Conservation (phyloP, 2,329 filamentous ascomycete genomes). For the Periconia sp. region DNA sequence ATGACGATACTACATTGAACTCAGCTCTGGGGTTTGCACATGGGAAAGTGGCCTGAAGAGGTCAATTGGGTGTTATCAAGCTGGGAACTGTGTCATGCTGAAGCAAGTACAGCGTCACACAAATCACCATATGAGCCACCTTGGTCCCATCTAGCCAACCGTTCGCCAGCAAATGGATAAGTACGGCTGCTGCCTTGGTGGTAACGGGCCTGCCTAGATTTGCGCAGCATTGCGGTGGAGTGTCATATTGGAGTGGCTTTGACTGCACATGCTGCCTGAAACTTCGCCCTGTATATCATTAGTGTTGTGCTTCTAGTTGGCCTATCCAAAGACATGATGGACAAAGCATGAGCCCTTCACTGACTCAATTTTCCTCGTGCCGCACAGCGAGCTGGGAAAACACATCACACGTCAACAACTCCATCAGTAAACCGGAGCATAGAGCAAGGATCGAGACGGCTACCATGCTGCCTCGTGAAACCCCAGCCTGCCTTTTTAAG, state of each 20-base stretch:
- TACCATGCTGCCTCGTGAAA: not conserved
- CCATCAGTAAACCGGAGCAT: not conserved
- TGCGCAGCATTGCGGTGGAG: not conserved
- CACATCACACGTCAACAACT: not conserved
- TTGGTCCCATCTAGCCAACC: not conserved
- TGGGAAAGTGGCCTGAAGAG: not conserved
- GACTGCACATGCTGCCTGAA: not conserved
- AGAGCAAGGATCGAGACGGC: not conserved
- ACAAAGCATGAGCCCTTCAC: not conserved
- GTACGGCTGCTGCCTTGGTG: not conserved
- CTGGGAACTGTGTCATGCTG: not conserved
- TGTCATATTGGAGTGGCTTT: not conserved
- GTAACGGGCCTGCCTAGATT: not conserved
- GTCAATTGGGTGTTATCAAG: not conserved
- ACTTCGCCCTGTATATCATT: not conserved
- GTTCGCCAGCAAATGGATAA: not conserved
- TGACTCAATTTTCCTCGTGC: not conserved
- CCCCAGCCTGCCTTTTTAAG: not conserved
- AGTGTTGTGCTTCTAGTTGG: not conserved
- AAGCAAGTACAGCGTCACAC: not conserved
- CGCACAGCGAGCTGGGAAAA: not conserved
- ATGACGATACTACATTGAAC: not conserved
- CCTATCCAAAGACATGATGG: not conserved
- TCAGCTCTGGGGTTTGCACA: not conserved
- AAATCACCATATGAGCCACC: not conserved